Evolutionary conservation across 2,329 filamentous ascomycete species (phyloP), one percentile per base, ranked within the genome.

Genomic region (Hypoxylon sp.): DNA sequence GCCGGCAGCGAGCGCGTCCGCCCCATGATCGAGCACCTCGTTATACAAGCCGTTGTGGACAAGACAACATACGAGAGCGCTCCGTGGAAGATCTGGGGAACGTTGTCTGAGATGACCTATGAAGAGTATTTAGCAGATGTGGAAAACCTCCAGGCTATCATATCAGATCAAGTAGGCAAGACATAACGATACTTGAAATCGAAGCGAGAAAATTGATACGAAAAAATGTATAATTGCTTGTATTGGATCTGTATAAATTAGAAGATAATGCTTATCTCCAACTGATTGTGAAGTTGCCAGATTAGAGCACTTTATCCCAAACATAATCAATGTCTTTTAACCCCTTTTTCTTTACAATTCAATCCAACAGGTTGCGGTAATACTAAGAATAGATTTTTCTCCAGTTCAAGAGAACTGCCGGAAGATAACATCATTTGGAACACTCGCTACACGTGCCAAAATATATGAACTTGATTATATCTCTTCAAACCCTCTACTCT

Each of bases 1-100:
- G 78, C 81, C 0, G 85, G 84, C 2, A 82, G 79, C 65, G 82
- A 83, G 48, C 83, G 83, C 74, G 80, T 85, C 69, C 84, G 86
- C 73, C 80, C 86, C 53, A 83, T 90, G 71, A 77, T 84, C 1
- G 91, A 93, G 81, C 88, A 92, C 74, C 69, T 93, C 3, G 89
- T 91, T 41, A 70, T 93, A 49, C 87, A 88, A 74, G 75, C 83
- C 28, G 62, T 78, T 30, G 68, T 86, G 46, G 79, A 84, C 74
- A 80, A 79, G 50, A 78, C 75, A 59, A 86, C 85, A 19, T 86
- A 81, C 70, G 75, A 81, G 74, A 77, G 83, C 61, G 79, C 77
- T 28, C 81, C 83, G 2, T 93, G 91, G 91, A 83, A 82, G 75
- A 78, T 92, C 55, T 91, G 90, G 86, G 90, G 91, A 13, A 90